Base-by-base conservation (phyloP, 495 filamentous ascomycete species). In the Aspergillus taichungensis region DNA sequence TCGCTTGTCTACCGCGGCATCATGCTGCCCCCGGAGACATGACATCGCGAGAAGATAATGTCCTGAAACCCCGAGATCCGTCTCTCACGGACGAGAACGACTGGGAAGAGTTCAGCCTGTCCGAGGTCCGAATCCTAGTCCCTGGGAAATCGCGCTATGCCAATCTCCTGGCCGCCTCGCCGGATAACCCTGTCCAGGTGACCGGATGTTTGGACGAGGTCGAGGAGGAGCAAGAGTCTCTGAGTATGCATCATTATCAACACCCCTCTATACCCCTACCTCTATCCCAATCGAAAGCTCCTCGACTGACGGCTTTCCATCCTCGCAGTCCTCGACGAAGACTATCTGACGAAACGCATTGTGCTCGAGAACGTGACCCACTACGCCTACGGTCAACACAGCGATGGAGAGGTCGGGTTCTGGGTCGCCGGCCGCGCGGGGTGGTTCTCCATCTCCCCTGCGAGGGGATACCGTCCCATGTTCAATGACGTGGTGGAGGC, bases 361-460 rank as follows among this genome's bases (percentile, higher is more conserved):
- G 77, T 85, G 45, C 75, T 90, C 37, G 63, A 70, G 31, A 67
- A 76, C 37, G 80, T 85, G 0, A 69, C 68, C 7, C 67, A 73
- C 7, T 94, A 81, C 63, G 80, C 87, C 0, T 85, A 87, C 55
- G 84, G 83, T 13, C 74, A 83, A 39, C 77, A 73, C 39, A 71
- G 72, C 8, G 73, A 81, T 52, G 72, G 77, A 6, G 73, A 71
- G 13, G 69, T 80, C 31, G 72, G 76, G 30, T 62, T 90, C 38
- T 94, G 87, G 87, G 84, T 85, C 29, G 77, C 79, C 30, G 87
- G 87, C 38, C 63, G 71, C 46, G 78, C 83, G n/a, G 87, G 85
- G 44, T 91, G 86, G 85, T 91, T 80, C 62, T 75, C 82, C 57
- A 77, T 92, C 24, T 62, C 68, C 14, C 82, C 87, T 1, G 71